Evolutionary conservation across 1,139 yeast species (phyloP), one percentile per base, ranked within the genome.

Genomic region (Debaryomycetaceae sp.): DNA sequence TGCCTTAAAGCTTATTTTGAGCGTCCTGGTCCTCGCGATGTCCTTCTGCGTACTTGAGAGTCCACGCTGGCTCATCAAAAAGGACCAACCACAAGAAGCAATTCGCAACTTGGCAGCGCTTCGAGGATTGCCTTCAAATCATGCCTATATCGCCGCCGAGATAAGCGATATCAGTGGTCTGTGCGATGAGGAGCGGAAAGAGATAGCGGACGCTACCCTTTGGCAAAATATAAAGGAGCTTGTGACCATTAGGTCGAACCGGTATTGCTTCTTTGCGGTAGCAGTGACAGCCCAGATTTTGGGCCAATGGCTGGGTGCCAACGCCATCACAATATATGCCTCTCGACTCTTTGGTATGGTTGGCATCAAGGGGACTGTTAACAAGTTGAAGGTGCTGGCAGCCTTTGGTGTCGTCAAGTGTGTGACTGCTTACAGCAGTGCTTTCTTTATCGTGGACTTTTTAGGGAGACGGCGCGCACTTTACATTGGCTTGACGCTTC

Each of bases 281-380:
- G 56, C 71, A 12, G 47, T 62, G 27, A 41, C 55, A 27, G 56
- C 71, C 13, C 75, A 73, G 39, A 35, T 75, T 27, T 55, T 74
- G 31, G 73, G 75, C 27, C 80, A 74, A 51, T 71, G 77, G 70
- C 57, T 73, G 26, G 81, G 81, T 29, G 75, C 78, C 16, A 73
- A 72, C 37, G 72, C 78, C 3, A 42, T 47, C 27, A 60, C 66
- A 16, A 49, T 54, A 16, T 43, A 51, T 36, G 71, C 80, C 14
- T 64, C 74, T 14, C 68, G 68, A 34, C 57, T 74, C 33, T 72
- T 74, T 43, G 57, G 58, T 21, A 56, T 70, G 32, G 63, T 68
- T 31, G 80, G 80, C 32, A 47, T 58, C 27, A 32, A 39, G 8
- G 64, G 62, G 15, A 43, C 55, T 5, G 24, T 16, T 15, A 60